Percentiles rank a stretch among this genome's conserved stretches.
These are phyloP conservation scores for Zea luxurians DNA, from an alignment of 176 grass and related monocot species.

Conservation along the genomic window DNA sequence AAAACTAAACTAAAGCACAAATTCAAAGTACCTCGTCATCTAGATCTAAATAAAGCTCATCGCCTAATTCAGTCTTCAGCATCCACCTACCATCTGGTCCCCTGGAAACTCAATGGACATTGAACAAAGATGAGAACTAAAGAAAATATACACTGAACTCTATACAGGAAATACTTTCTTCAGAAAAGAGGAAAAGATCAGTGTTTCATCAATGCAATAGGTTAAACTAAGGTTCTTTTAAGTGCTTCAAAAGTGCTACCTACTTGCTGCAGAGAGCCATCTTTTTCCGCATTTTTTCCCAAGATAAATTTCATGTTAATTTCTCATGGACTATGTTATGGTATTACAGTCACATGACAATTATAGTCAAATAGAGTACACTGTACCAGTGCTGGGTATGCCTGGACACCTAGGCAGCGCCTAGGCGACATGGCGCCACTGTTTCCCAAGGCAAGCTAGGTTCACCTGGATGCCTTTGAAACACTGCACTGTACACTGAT, in stretches of 20 bases:
- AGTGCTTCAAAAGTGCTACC: background rate
- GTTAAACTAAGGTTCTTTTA: background rate
- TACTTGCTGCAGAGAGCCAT: background rate
- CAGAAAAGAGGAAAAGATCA: background rate
- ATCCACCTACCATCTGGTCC: constrained; percentile 75
- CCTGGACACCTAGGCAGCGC: no score
- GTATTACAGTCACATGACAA: constrained; percentile 6
- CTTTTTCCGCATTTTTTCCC: background rate
- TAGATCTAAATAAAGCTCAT: constrained; percentile 68
- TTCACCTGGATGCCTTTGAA: no score
- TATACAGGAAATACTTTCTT: constrained; percentile 10
- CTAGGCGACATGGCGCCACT: no score
- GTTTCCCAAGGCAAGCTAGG: no score
- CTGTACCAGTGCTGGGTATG: background rate
- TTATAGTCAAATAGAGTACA: background rate
- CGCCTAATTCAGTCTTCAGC: constrained; percentile 42
- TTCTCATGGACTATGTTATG: background rate
- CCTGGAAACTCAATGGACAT: constrained; percentile 37
- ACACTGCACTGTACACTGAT: background rate
- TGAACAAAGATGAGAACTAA: constrained; percentile 21
- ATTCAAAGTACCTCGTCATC: constrained; percentile 73
- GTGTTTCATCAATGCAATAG: constrained; percentile 1
- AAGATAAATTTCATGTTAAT: background rate
- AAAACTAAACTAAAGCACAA: constrained; percentile 1
- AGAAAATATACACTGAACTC: constrained; percentile 24